Conservation (phyloP, 176 grass and related monocot species). For the Oryza brachyantha region DNA sequence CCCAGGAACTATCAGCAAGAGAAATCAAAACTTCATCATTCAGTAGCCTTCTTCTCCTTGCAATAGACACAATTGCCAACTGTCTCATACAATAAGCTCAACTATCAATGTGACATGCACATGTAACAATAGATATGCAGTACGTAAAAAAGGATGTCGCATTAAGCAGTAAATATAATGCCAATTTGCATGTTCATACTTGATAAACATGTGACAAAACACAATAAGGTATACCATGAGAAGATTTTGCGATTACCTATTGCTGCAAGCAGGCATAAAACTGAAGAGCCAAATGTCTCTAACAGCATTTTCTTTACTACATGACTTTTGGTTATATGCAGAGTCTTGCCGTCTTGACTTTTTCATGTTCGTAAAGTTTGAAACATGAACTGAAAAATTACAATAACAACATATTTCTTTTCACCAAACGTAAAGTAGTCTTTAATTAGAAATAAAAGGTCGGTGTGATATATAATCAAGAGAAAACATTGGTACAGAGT, state of each 20-base stretch:
- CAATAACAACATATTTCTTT: background rate
- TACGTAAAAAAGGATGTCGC: background rate
- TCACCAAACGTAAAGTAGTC: background rate
- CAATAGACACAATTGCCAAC: slow-evolving; percentile 81
- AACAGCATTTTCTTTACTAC: background rate
- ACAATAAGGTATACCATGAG: background rate
- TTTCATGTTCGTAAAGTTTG: background rate
- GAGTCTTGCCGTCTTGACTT: background rate
- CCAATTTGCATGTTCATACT: background rate
- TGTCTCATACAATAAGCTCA: slow-evolving; percentile 46
- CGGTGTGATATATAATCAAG: background rate
- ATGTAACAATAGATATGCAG: background rate
- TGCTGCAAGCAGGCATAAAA: background rate
- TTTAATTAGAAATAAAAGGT: background rate
- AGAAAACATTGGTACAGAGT: background rate
- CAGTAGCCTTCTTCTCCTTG: slow-evolving; percentile 77
- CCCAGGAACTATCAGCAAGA: slow-evolving; percentile 82
- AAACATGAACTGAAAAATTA: slow-evolving; percentile 1
- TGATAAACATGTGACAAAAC: background rate
- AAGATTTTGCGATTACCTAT: background rate
- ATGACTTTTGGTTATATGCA: background rate
- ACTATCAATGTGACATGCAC: slow-evolving; percentile 14
- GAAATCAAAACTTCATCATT: slow-evolving; percentile 70
- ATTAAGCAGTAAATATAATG: background rate
- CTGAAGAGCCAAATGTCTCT: background rate